phyloP scores from a whole-genome alignment of 208 protist species.

The Hexamita inflata region DNA sequence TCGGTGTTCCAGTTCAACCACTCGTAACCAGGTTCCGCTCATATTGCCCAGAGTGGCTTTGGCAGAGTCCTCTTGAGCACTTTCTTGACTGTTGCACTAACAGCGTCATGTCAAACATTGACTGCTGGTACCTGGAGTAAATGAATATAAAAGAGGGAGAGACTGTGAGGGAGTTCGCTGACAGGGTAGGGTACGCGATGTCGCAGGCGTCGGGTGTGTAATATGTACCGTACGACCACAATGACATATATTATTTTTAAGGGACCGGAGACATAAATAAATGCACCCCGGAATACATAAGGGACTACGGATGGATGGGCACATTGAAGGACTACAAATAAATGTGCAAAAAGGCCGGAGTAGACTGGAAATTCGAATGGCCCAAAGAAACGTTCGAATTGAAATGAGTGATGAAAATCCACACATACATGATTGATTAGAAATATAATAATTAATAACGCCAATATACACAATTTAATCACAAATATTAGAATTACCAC shows the following conservation, averaged over 20 bases:
- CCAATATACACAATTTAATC: too few relatives aligned
- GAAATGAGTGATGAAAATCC: too few relatives aligned
- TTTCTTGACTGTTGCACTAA: neutral
- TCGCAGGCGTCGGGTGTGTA: neutral
- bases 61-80: neutral
- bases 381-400: too few relatives aligned
- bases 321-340: too few relatives aligned
- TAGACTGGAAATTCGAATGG: too few relatives aligned
- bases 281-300: neutral
- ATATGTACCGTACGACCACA: conserved; percentile 1
- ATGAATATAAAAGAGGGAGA: neutral
- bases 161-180: neutral
- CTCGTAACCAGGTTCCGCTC: conserved; percentile 43
- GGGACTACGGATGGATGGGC: conserved; percentile 23
- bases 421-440: too few relatives aligned
- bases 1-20: conserved; percentile 52
- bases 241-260: conserved; percentile 5
- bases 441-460: too few relatives aligned
- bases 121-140: neutral
- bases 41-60: neutral
- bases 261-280: neutral
- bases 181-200: neutral
- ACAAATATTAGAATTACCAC: too few relatives aligned
- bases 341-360: too few relatives aligned
- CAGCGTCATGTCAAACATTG: neutral